Evolutionary conservation across 2,329 filamentous ascomycete genomes (phyloP).

Genomic region (Fusarium longipes): DNA sequence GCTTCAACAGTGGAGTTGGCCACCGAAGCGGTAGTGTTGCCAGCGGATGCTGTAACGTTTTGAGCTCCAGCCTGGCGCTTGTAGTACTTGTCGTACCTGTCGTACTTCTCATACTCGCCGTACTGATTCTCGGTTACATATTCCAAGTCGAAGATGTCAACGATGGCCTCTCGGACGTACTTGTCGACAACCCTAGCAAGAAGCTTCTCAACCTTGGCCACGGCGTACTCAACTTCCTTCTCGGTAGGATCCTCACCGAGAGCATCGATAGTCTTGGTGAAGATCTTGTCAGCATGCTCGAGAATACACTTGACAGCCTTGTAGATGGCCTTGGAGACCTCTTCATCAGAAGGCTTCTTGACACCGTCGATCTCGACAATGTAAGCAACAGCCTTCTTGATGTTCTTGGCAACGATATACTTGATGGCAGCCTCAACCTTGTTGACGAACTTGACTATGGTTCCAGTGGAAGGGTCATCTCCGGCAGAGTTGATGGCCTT

Average conservation of each 20-base stretch:
- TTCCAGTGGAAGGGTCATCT: background rate
- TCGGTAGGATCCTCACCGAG: slow-evolving; percentile 9
- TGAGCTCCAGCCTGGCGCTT: background rate
- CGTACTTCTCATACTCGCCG: background rate
- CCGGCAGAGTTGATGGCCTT: background rate
- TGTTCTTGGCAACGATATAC: slow-evolving; percentile 8
- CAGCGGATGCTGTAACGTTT: background rate
- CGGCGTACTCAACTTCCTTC: background rate
- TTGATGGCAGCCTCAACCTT: slow-evolving; percentile 20
- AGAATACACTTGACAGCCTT: slow-evolving; percentile 1
- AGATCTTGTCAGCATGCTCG: slow-evolving; percentile 8
- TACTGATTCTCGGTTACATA: slow-evolving; percentile 4
- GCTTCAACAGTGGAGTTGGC: background rate
- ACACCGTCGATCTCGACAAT: slow-evolving; percentile 13
- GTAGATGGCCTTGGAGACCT: background rate
- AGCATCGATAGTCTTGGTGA: slow-evolving; percentile 4
- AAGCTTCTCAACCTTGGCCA: slow-evolving; percentile 12
- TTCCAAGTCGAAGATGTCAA: slow-evolving; percentile 16
- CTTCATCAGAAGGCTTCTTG: background rate
- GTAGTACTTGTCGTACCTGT: background rate
- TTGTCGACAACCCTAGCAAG: slow-evolving; percentile 21
- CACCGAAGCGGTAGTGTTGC: background rate
- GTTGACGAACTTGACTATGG: background rate
- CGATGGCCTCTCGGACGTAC: slow-evolving; percentile 19
- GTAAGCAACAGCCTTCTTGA: slow-evolving; percentile 5